Evolutionary conservation across 1,139 yeast genomes (phyloP).

Genomic region (Geotrichum phurueaensis): DNA sequence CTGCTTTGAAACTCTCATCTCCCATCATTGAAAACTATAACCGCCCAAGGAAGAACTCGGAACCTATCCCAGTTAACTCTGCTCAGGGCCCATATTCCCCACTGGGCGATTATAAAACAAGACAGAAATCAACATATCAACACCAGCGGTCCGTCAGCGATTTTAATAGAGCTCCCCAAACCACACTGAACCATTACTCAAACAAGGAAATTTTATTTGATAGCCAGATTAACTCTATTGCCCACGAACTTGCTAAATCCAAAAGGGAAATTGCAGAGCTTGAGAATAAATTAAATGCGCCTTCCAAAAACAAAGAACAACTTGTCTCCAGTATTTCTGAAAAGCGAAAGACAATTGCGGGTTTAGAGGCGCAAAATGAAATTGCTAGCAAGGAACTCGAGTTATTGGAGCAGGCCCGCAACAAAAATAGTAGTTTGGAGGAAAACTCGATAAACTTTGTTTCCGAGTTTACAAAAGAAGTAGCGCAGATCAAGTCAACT

Average conservation of each 20-base stretch:
- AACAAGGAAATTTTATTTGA: too few species aligned
- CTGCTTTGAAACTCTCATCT: background rate
- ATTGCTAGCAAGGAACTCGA: constrained; percentile 31
- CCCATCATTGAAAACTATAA: background rate
- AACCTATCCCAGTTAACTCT: constrained; percentile 9
- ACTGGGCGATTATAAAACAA: background rate
- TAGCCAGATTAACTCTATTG: too few species aligned
- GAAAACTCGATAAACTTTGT: constrained; percentile 24
- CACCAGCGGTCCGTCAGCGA: constrained; percentile 3
- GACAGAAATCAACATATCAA: background rate
- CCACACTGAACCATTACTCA: background rate
- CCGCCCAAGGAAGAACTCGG: constrained; percentile 1
- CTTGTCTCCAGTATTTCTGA: constrained; percentile 28
- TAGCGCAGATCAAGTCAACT: constrained; percentile 26
- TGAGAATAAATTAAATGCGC: constrained; percentile 25
- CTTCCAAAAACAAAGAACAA: constrained; percentile 15
- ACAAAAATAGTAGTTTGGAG: constrained; percentile 14
- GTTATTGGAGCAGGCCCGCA: constrained; percentile 21
- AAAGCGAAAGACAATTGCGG: constrained; percentile 34
- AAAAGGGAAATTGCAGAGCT: constrained; percentile 31
- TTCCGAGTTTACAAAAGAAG: constrained; percentile 26
- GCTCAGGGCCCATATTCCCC: constrained; percentile 9
- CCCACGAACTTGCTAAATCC: constrained; percentile 27
- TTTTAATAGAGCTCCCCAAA: background rate
- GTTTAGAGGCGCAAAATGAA: constrained; percentile 31